A percentile compares a stretch with the other conserved stretches of the same genome.
Conservation (phyloP, 352 stramenopile genomes). For the Pythium periplocum region DNA sequence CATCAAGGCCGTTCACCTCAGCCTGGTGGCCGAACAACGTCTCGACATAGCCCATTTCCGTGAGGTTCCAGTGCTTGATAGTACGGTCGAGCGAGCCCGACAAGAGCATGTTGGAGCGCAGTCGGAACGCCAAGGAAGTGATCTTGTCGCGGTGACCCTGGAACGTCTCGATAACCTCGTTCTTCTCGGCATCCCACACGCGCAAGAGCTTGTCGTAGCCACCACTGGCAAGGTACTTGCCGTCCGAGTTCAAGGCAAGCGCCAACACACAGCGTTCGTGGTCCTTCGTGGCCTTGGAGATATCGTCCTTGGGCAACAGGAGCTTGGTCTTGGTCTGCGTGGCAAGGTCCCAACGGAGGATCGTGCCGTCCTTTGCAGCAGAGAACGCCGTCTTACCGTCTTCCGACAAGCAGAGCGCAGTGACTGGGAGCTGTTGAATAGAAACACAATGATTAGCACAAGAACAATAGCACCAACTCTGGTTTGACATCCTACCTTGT, state of each 20-base stretch:
- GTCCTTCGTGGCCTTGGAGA: slow-evolving; percentile 58
- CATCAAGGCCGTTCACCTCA: slow-evolving; percentile 88
- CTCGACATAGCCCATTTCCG: slow-evolving; percentile 94
- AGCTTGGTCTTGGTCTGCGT: slow-evolving; percentile 72
- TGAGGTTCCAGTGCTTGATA: slow-evolving; percentile 95
- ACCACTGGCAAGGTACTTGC: slow-evolving; percentile 88
- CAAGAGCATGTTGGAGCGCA: slow-evolving; percentile 88
- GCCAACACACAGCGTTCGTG: slow-evolving; percentile 81
- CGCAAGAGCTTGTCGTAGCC: slow-evolving; percentile 90
- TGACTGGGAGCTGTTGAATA: slow-evolving; percentile 65
- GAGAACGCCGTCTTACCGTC: slow-evolving; percentile 90
- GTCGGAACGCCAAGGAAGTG: slow-evolving; percentile 81
- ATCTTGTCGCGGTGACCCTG: slow-evolving; percentile 87
- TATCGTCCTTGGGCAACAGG: slow-evolving; percentile 52
- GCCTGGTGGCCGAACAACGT: slow-evolving; percentile 93
- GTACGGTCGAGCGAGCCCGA: slow-evolving; percentile 89
- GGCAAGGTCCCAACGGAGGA: slow-evolving; percentile 88
- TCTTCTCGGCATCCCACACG: slow-evolving; percentile 81
- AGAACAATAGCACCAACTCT: no score
- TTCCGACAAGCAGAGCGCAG: slow-evolving; percentile 82
- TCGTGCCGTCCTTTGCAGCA: slow-evolving; percentile 89
- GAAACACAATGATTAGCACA: slow-evolving; percentile 13
- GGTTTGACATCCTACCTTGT: slow-evolving; percentile 16
- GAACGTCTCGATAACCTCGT: slow-evolving; percentile 85
- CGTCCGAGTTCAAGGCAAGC: slow-evolving; percentile 87